phyloP scores from a whole-genome alignment of 352 stramenopile species.

The Phytophthora litchii region DNA sequence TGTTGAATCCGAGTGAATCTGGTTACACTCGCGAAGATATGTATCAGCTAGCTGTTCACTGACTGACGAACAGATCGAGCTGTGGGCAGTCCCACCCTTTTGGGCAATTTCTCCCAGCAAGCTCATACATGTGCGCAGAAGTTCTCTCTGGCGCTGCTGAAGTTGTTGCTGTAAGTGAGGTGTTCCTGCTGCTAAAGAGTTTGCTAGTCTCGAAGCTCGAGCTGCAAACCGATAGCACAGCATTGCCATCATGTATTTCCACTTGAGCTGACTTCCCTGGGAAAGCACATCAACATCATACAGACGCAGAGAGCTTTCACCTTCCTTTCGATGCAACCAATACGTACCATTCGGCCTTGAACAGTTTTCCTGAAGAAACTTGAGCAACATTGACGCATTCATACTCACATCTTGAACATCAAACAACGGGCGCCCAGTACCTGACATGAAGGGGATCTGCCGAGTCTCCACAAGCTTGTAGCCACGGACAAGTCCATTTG shows the following conservation, averaged over 20 bases:
- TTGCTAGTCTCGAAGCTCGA: constrained; percentile 66
- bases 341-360: constrained; percentile 84
- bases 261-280: constrained; percentile 85
- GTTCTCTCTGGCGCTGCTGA: constrained; percentile 73
- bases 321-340: constrained; percentile 82
- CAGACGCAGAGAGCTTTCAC: constrained; percentile 76
- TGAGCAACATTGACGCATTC: constrained; percentile 87
- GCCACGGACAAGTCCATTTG: constrained; percentile 79
- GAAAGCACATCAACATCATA: constrained; percentile 88
- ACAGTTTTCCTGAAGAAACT: constrained; percentile 88
- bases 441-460: constrained; percentile 85
- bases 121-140: constrained; percentile 77
- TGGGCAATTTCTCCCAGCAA: constrained; percentile 76
- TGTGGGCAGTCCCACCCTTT: constrained; percentile 61
- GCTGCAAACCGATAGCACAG: constrained; percentile 87
- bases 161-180: constrained; percentile 69
- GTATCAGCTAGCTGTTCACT: constrained; percentile 85
- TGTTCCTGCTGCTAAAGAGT: constrained; percentile 59
- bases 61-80: constrained; percentile 80
- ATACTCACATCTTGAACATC: constrained; percentile 88
- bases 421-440: constrained; percentile 64
- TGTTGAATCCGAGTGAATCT: constrained; percentile 28
- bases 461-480: constrained; percentile 87
- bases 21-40: constrained; percentile 68
- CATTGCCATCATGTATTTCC: constrained; percentile 93